Conservation (phyloP, 2,329 filamentous ascomycete species). For the Verticillium dahliae region DNA sequence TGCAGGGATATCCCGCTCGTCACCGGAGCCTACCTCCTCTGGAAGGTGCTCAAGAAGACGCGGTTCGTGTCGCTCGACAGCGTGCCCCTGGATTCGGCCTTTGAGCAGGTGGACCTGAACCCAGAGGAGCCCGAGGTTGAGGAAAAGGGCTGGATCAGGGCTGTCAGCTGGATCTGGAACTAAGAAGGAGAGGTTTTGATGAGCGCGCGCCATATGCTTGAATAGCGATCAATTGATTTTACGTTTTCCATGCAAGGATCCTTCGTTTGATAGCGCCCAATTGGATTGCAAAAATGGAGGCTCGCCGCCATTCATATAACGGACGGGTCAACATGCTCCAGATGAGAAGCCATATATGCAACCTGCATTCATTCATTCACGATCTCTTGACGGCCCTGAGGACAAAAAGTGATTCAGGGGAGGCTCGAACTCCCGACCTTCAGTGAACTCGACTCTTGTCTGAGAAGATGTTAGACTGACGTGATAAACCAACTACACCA, state of each 20-base stretch:
- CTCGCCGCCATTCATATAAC: too few relatives aligned
- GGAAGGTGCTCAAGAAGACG: conserved; percentile 61
- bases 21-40: conserved; percentile 47
- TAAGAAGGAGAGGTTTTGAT: conserved; percentile 3
- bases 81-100: conserved; percentile 45
- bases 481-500: conserved; percentile 39
- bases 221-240: too few relatives aligned
- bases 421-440: conserved; percentile 2
- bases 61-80: conserved; percentile 42
- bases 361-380: too few relatives aligned
- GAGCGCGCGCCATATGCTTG: too few relatives aligned
- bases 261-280: too few relatives aligned
- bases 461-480: conserved; percentile 31
- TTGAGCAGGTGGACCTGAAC: conserved; percentile 36
- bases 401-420: conserved; percentile 1
- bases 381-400: too few relatives aligned
- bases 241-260: too few relatives aligned
- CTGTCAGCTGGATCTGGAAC: conserved; percentile 30
- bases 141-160: conserved; percentile 18
- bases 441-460: not conserved
- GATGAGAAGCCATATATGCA: too few relatives aligned
- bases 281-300: too few relatives aligned
- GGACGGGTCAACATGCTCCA: too few relatives aligned
- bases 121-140: conserved; percentile 21
- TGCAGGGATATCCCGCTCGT: conserved; percentile 54